Conservation (phyloP, 768 basidiomycete genomes). For the Phanerodontia chrysosporium region DNA sequence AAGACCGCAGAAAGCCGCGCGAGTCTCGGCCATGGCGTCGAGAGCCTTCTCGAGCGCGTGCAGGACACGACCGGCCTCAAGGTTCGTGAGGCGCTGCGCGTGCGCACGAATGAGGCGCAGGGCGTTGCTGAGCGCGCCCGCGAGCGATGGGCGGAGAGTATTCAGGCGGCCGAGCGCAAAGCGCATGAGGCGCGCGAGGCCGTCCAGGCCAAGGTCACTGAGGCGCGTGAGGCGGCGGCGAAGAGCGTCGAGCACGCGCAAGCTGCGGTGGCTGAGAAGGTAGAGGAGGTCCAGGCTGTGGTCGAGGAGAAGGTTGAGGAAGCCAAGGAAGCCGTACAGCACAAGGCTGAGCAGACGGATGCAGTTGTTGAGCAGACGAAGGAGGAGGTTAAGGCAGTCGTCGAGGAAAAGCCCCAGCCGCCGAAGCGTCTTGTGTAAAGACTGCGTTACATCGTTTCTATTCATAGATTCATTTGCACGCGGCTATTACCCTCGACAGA, state of each 20-base stretch:
- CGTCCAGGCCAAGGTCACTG: background rate
- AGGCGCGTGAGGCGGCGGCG: background rate
- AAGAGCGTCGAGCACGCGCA: conserved; percentile 3
- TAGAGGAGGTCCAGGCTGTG: conserved; percentile 6
- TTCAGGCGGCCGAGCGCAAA: background rate
- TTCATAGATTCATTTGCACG: no score
- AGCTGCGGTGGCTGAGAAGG: conserved; percentile 5
- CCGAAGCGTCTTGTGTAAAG: background rate
- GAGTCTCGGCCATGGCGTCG: conserved; percentile 39
- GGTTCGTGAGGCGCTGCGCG: conserved; percentile 48
- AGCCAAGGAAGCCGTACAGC: background rate
- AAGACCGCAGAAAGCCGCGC: conserved; percentile 43
- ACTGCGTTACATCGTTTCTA: background rate
- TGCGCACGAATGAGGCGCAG: background rate
- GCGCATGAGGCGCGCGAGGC: background rate
- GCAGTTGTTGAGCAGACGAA: background rate
- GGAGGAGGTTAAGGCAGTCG: background rate
- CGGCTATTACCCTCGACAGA: no score
- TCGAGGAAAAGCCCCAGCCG: background rate
- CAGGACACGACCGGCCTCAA: conserved; percentile 74
- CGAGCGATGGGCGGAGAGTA: background rate
- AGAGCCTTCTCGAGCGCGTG: conserved; percentile 46
- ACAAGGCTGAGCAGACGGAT: background rate
- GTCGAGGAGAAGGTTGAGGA: background rate
- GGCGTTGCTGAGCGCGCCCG: background rate